A percentile compares a stretch with the other conserved stretches of the same genome.
Evolutionary conservation across 2,329 filamentous ascomycete genomes (phyloP).

Genomic region (Colletotrichum viniferum): DNA sequence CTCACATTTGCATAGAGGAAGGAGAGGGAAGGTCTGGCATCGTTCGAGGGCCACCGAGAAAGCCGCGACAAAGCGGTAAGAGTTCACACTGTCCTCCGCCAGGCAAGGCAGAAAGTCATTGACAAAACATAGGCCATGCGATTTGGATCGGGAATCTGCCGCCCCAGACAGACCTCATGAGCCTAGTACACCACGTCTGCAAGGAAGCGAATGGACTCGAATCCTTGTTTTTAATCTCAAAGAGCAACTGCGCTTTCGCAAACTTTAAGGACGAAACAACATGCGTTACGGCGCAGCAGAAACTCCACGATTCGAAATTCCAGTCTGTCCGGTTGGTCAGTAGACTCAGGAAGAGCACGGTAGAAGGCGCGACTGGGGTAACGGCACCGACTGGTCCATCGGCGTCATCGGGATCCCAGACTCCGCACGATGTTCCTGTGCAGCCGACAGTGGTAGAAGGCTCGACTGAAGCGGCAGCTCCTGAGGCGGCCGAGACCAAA

Average conservation of each 20-base stretch:
- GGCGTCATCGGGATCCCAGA: conserved; percentile 32
- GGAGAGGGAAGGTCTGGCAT: conserved; percentile 41
- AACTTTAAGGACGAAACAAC: conserved; percentile 85
- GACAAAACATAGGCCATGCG: conserved; percentile 70
- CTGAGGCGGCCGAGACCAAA: not conserved
- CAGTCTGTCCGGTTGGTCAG: conserved; percentile 86
- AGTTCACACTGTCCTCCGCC: conserved; percentile 6
- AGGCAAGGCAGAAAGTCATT: conserved; percentile 10
- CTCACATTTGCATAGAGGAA: not conserved
- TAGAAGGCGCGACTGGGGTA: conserved; percentile 49
- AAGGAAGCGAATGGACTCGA: conserved; percentile 79
- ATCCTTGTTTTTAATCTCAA: conserved; percentile 91
- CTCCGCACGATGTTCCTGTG: not conserved
- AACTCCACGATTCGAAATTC: conserved; percentile 91
- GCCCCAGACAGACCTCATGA: conserved; percentile 79
- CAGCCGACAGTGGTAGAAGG: not conserved
- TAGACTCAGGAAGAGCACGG: conserved; percentile 68
- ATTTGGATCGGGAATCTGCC: conserved; percentile 97
- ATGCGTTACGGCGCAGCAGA: conserved; percentile 77
- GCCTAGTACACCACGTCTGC: conserved; percentile 90
- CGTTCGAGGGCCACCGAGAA: conserved; percentile 58
- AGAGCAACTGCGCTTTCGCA: conserved; percentile 96
- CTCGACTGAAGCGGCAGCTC: not conserved
- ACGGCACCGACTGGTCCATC: conserved; percentile 61
- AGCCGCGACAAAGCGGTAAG: conserved; percentile 65